Evolutionary conservation across 148 eudicot genomes (phyloP).

Genomic region (Chenopodium berlandieri): DNA sequence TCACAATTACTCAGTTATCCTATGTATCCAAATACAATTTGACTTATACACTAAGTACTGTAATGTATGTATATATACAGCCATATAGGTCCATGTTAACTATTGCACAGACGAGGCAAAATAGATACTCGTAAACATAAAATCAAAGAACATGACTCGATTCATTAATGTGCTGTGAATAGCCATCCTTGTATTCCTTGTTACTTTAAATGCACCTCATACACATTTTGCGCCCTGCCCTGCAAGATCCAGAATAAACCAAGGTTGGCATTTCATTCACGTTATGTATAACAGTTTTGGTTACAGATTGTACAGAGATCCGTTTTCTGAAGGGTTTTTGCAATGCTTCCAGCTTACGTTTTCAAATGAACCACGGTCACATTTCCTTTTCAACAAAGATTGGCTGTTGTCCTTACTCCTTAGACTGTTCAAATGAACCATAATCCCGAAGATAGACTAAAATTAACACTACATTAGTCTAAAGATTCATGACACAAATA

Average conservation of each 20-base stretch:
- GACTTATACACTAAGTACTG: background rate
- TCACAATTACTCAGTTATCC: background rate
- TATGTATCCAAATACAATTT: background rate
- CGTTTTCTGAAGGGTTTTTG: no score
- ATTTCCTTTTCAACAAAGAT: no score
- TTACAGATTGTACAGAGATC: no score
- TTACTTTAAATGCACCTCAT: no score
- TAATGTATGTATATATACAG: background rate
- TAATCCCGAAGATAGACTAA: no score
- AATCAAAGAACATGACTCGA: background rate
- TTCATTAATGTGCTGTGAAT: background rate
- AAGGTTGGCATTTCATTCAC: background rate
- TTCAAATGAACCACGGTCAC: no score
- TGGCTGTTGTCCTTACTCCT: no score
- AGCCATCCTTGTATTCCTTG: background rate
- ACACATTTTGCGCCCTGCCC: background rate
- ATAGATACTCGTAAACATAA: background rate
- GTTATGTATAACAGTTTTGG: background rate
- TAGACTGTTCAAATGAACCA: no score
- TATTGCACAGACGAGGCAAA: background rate
- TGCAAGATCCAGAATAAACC: background rate
- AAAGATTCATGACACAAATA: no score
- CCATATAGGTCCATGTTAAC: background rate
- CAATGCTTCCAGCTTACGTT: no score
- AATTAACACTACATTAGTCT: no score